These are phyloP conservation scores for Pseudozyma pruni DNA, from an alignment of 1,284 basidiomycete species.

Conservation along the genomic window DNA sequence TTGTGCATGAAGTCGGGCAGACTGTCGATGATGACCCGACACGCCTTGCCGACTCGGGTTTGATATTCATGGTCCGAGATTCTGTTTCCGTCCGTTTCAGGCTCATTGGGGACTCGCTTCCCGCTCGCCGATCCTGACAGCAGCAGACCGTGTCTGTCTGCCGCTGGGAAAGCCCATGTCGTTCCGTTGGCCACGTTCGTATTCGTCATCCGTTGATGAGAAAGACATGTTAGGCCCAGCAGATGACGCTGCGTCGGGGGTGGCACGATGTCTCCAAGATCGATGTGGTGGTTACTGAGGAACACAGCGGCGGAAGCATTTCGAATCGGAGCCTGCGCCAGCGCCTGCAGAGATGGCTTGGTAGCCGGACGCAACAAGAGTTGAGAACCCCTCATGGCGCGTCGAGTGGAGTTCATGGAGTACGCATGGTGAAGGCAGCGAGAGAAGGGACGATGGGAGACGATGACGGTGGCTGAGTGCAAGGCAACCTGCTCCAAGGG, in stretches of 20 bases:
- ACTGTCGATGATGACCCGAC: conserved; percentile 42
- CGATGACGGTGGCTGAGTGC: background rate
- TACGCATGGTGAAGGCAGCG: conserved; percentile 11
- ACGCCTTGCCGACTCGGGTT: conserved; percentile 48
- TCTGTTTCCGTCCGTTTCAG: background rate
- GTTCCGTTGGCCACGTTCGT: too few relatives aligned
- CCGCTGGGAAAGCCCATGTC: too few relatives aligned
- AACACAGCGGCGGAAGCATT: background rate
- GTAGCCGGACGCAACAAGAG: conserved; percentile 10
- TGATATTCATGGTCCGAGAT: conserved; percentile 55
- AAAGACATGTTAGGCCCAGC: background rate
- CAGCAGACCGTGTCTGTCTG: conserved; percentile 1
- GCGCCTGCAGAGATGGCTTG: conserved; percentile 2
- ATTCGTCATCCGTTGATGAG: background rate
- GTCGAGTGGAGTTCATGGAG: background rate
- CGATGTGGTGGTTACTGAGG: background rate
- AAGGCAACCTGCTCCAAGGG: too few relatives aligned
- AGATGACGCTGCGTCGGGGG: background rate
- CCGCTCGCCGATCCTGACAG: conserved; percentile 3
- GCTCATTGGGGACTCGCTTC: background rate
- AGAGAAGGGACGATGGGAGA: too few relatives aligned
- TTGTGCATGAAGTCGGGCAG: conserved; percentile 50
- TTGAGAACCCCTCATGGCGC: conserved; percentile 27
- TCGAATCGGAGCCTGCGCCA: conserved; percentile 1
- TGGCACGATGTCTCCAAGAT: background rate